Conservation (phyloP, 768 basidiomycete species). For the Neoboletus magnificus region DNA sequence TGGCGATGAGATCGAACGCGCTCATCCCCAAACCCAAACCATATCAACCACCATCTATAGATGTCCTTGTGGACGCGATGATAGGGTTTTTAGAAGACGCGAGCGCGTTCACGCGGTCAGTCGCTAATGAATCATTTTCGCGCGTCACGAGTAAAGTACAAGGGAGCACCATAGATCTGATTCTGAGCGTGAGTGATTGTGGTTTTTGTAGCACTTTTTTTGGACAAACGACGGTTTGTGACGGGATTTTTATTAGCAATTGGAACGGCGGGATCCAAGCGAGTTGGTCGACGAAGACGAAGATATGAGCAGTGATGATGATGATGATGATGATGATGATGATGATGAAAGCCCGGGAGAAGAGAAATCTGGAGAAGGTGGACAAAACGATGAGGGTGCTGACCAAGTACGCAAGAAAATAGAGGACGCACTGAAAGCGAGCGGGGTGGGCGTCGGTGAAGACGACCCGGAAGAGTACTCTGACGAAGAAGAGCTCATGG, state of each 20-base stretch:
- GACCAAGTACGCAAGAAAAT: slow-evolving; percentile 65
- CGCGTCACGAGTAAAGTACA: slow-evolving; percentile 64
- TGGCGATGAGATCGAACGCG: slow-evolving; percentile 35
- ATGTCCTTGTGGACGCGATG: slow-evolving; percentile 83
- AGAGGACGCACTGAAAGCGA: slow-evolving; percentile 57
- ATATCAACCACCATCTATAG: slow-evolving; percentile 59
- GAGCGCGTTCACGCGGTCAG: slow-evolving; percentile 72
- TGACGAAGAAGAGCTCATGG: slow-evolving; percentile 73
- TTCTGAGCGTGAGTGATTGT: slow-evolving; percentile 63
- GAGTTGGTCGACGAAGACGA: slow-evolving; percentile 45
- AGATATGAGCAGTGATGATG: slow-evolving; percentile 38
- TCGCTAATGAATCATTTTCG: slow-evolving; percentile 79
- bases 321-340: slow-evolving; percentile 36
- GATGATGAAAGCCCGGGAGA: slow-evolving; percentile 30
- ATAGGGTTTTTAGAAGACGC: slow-evolving; percentile 87
- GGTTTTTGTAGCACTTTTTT: not conserved
- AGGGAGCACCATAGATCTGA: slow-evolving; percentile 72
- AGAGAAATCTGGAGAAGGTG: slow-evolving; percentile 33
- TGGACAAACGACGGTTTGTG: not conserved
- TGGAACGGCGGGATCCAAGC: slow-evolving; percentile 65
- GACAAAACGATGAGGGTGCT: slow-evolving; percentile 46
- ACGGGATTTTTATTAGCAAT: slow-evolving; percentile 57
- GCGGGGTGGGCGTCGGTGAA: slow-evolving; percentile 54
- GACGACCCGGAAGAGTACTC: slow-evolving; percentile 51
- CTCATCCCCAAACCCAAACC: not conserved